Percentiles rank a stretch among this genome's conserved stretches.
phyloP scores from a whole-genome alignment of 441 rosid species.

The Euphorbia celastroides region DNA sequence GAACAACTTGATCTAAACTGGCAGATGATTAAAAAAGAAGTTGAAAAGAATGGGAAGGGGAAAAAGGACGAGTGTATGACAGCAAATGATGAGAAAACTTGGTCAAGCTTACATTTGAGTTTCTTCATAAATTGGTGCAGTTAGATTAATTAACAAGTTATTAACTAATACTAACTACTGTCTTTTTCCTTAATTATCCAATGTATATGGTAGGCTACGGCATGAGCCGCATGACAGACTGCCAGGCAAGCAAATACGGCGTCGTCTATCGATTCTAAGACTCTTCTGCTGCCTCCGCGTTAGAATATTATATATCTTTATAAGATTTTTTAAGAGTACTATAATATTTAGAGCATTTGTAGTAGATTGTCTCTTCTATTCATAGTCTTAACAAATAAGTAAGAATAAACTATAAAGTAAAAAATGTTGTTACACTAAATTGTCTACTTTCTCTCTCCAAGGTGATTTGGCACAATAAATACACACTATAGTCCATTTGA shows the following conservation, averaged over 20 bases:
- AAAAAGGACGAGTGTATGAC: constrained; percentile 7
- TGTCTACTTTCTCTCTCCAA: no score
- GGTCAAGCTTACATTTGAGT: background rate
- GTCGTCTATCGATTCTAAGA: background rate
- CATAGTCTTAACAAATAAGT: no score
- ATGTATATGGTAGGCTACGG: background rate
- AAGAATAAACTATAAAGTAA: no score
- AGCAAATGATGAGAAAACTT: constrained; percentile 12
- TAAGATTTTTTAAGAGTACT: background rate
- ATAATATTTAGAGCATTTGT: no score
- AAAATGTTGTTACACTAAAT: no score
- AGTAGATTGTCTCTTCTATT: no score
- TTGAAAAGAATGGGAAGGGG: background rate
- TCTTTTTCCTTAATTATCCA: background rate
- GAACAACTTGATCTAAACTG: background rate
- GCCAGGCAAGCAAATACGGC: background rate
- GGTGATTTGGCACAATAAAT: no score
- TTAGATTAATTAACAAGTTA: background rate
- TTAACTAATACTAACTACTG: no score
- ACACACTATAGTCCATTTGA: no score
- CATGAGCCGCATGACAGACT: no score
- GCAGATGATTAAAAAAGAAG: background rate
- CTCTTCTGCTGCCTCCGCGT: background rate
- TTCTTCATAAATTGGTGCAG: background rate
- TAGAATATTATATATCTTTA: background rate